Evolutionary conservation across 2,329 filamentous ascomycete genomes (phyloP), one percentile per base, ranked within the genome.

Genomic region (Trichophyton equinum): DNA sequence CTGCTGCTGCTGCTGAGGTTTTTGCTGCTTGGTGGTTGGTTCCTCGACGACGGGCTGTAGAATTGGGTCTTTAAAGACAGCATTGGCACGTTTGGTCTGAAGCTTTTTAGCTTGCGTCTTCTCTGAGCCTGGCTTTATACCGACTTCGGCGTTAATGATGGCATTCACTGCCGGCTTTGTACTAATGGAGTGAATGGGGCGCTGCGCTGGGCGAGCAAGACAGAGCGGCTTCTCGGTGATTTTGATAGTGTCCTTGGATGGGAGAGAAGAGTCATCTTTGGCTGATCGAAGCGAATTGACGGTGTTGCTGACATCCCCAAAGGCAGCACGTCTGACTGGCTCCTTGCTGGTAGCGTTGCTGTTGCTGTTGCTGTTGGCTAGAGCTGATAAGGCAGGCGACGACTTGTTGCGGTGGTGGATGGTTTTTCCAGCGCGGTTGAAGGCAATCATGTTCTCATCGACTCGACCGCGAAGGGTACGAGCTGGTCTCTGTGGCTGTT

Each of bases 371-470:
- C 56, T 57, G 20, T 30, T 57, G 44, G 80, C 71, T 62, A 82
- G 69, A 66, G 70, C 77, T 68, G 76, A 88, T 66, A 80, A 81
- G 74, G 75, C 86, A 73, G 73, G 84, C 38, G 81, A 85, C 7
- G 91, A 95, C 75, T 95, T 95, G 76, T 90, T 86, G 64, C 87
- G 86, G 68, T 90, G 85, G 68, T 95, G 89, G 64, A 91, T 77
- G 59, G 81, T 77, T 71, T 84, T 84, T 66, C 82, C 81, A 63
- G 78, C 65, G 59, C 71, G 70, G 53, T 59, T 62, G 49, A 72
- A 74, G 60, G 77, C 72, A 57, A 78, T 73, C 62, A 79, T 75
- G 73, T 94, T 94, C 75, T 95, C 89, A 76, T 90, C 87, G 59
- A 77, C 78, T 70, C 80, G 80, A 68, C 81, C 77, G 72, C 82